Conservation (phyloP, 768 basidiomycete genomes). For the Leucogyrophana mollusca region DNA sequence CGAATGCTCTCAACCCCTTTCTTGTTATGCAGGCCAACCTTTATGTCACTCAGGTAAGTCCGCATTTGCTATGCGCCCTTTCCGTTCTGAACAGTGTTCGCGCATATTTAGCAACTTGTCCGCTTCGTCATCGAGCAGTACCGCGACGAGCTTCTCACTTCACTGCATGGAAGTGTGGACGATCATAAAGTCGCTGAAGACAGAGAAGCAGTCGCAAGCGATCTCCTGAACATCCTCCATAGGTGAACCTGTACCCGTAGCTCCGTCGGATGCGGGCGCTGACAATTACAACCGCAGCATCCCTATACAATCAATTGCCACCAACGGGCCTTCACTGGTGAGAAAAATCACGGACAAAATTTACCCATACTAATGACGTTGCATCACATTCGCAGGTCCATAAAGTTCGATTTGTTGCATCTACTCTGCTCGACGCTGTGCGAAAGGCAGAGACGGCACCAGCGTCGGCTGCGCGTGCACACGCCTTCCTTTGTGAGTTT, state of each 20-base stretch:
- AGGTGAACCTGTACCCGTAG: conserved; percentile 46
- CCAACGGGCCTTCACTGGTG: conserved; percentile 79
- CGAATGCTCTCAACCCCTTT: conserved; percentile 85
- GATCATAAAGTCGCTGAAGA: conserved; percentile 68
- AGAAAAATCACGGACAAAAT: conserved; percentile 12
- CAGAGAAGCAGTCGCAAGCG: conserved; percentile 82
- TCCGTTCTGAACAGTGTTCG: neutral
- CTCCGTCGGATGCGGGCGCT: conserved; percentile 5
- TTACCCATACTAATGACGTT: conserved; percentile 5
- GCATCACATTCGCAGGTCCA: conserved; percentile 69
- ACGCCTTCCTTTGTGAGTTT: conserved; percentile 78
- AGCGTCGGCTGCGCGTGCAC: conserved; percentile 79
- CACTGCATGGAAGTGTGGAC: conserved; percentile 62
- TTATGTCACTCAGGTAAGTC: conserved; percentile 82
- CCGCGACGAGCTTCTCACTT: conserved; percentile 77
- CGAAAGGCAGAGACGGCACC: conserved; percentile 78
- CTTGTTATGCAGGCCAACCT: conserved; percentile 91
- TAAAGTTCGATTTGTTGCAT: conserved; percentile 93
- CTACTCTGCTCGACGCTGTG: conserved; percentile 82
- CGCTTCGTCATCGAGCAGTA: conserved; percentile 93
- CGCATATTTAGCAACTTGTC: conserved; percentile 75
- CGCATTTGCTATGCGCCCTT: neutral
- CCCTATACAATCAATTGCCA: conserved; percentile 90
- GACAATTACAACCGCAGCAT: conserved; percentile 49
- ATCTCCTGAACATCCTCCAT: conserved; percentile 83